Evolutionary conservation across 179 eudicot species (phyloP), one percentile per base, ranked within the genome.

Genomic region (Spinacia oleracea): DNA sequence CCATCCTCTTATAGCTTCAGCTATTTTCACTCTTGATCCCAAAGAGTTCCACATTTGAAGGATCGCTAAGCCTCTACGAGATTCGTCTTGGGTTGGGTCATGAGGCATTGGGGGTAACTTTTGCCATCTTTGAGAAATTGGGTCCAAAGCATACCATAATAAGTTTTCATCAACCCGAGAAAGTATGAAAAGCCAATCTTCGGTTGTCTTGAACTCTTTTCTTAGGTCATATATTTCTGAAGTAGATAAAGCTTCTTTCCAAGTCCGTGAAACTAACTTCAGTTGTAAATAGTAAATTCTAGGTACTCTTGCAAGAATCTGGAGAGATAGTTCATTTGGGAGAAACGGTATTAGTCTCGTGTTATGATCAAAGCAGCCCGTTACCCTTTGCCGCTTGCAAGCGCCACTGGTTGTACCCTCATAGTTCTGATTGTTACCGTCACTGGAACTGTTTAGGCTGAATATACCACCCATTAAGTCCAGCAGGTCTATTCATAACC

Each of bases 291-390:
- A 87, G 81, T 75, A 32, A 38, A 88, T 77, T 87, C 94, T 89
- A 60, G 98, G 98, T 72, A 96, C 82, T 76, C 98, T 83, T 43
- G 99, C 98, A 48, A 96, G 94, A 81, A 96, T 93, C 74, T 89
- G 97, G 14, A 96, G 86, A 29, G 99, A 91, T 78, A 96, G 83
- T 85, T 96, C 99, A 79, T 96, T 90, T 16, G 99, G 99, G 55
- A 96, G 96, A 79, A 83, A 85, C 5, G 99, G 96, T 79, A 96
- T 93, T 71, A 96, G 77, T 35, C 90, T 85, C 12, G 89, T 84
- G 70, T 64, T 84, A 16, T 90, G 89, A 76, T 92, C 97, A 75
- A 83, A 84, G 81, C 65, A 89, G 82, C 80, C 78, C 3, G 88
- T 82, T 25, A 88, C 84, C 84, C 83, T 90, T 76, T 81, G 97